Base-by-base conservation (phyloP, 1,284 basidiomycete genomes). In the Malassezia sympodialis region DNA sequence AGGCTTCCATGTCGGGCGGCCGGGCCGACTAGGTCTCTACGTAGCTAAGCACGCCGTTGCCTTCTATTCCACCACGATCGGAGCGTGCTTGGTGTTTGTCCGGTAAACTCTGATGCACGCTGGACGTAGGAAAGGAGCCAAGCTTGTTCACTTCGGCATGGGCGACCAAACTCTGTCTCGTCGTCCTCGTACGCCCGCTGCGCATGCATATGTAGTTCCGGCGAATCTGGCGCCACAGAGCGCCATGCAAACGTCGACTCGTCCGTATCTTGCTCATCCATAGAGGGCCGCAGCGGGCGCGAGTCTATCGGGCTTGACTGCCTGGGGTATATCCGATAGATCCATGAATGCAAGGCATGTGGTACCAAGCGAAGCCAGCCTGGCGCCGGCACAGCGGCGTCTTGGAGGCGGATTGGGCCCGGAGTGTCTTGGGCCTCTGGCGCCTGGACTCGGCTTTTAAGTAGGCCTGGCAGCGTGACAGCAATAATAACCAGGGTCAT, bases 401-500 rank as follows among this genome's bases (percentile, higher is more conserved):
- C 61, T 17, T 24, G 19, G 1, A 62, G 37, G n/a, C 41, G 57
- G 7, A 63, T 50, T 0, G 57, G 24, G 2, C 61, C 66, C 7
- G 43, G 46, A 3, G 40, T 14, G 5, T 21, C 30, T 48, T 49
- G 5, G 26, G 27, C 37, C 15, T 59, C 59, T 15, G 60, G 54
- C 11, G 56, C 21, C 15, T 45, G 31, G 15, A 44, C 8, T 12
- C 14, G 57, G 8, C 60, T 58, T 27, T 54, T 61, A 8, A 68
- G 39, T 0, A 53, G 11, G 7, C 96, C 88, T 0, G 91, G 91
- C 49, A 94, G 87, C 75, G 96, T 78, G 3, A 90, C 90, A 1
- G 91, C 93, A 11, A 89, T 80, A 50, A 87, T 84, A 45, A 96
- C 84, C 0, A 87, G 88, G 3, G 82, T 79, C 23, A 93, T 79